phyloP scores from a whole-genome alignment of 345 rosid species.

The Diplotaxis tenuifolia region DNA sequence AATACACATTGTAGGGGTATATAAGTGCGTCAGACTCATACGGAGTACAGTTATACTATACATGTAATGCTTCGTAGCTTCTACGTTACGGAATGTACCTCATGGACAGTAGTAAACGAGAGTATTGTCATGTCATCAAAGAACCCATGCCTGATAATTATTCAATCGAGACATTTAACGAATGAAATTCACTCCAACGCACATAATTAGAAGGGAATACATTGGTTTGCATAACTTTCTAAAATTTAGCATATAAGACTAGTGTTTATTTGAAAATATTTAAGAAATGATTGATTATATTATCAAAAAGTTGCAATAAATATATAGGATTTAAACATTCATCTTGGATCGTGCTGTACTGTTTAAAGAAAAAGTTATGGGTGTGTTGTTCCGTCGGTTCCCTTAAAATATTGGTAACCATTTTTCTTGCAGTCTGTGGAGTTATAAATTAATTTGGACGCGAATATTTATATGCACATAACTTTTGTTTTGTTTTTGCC shows the following conservation, averaged over 20 bases:
- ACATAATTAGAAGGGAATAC: no score
- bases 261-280: background rate
- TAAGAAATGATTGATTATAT: background rate
- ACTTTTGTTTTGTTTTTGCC: background rate
- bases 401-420: background rate
- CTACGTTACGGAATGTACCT: background rate
- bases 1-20: no score
- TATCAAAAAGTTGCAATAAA: background rate
- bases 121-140: background rate
- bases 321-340: background rate
- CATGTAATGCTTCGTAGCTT: background rate
- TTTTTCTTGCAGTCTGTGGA: background rate
- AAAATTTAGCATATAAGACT: no score
- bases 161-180: no score
- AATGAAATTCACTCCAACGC: no score
- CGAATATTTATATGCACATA: background rate
- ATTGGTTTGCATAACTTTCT: no score
- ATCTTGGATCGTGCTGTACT: background rate
- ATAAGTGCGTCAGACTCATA: no score
- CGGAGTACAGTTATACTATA: no score
- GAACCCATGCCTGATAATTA: background rate
- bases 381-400: background rate
- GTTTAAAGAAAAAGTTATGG: slow-evolving; percentile 8
- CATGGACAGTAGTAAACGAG: background rate
- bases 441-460: background rate